Base-by-base conservation (phyloP, 345 rosid species). In the Murraya paniculata region DNA sequence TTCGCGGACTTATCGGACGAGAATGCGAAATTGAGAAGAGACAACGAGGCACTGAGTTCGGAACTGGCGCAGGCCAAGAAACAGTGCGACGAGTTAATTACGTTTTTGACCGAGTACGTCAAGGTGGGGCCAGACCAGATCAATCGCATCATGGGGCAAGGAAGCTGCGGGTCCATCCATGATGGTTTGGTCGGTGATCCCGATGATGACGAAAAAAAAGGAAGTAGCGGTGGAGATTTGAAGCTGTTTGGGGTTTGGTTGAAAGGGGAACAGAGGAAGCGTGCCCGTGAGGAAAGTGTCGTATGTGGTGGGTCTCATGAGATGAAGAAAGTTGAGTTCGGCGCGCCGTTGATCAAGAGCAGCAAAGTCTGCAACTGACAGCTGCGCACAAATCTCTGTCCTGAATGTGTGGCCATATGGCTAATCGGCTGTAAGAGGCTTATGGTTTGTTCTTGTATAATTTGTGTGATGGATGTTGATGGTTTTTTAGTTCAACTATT, bases 241-340 rank as follows among this genome's bases (percentile, higher is more conserved):
- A 95, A 93, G 80, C 86, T 95, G 72, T 95, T 95, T 59, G 98
- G 98, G 57, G 98, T 92, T 38, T 82, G 93, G 93, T 48, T 95
- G 89, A 88, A 85, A 77, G 87, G 86, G 55, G 77, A 84, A 16
- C 70, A 55, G 68, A 91, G 79, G 27, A 91, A 95, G 89, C 86
- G 98, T 81, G 88, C 64, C 16, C 93, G 95, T 6, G 95, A 86
- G 31, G 97, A 92, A 77, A 84, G 73, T 78, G 81, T 75, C 14
- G 87, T 89, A 56, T 84, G 85, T 5, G 74, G 81, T 56, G 95
- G 93, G 81, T 82, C 91, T 80, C 89, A 61, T 33, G 89, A 88
- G 66, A 89, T 85, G 80, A 86, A 74, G 75, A 79, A 78, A 0
- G 81, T 83, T 28, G 89, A 86, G 77, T 80, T 84, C 75, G 79